Base-by-base conservation (phyloP, 2,329 filamentous ascomycete species). In the Pseudopyrenochaeta lycopersici region DNA sequence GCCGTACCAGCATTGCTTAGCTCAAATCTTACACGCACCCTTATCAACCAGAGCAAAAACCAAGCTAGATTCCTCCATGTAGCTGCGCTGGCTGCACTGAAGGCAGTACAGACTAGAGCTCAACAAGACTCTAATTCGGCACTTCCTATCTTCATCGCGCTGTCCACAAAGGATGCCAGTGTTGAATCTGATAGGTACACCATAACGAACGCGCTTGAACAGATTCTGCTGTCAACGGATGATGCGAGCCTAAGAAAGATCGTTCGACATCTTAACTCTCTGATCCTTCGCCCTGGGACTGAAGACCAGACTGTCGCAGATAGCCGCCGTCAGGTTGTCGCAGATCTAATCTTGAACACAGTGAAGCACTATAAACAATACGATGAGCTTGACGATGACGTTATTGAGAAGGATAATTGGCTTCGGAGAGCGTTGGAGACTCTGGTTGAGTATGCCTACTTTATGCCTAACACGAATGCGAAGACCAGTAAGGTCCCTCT, bases 161-260 rank as follows among this genome's bases (percentile, higher is more conserved):
- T 97, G n/a, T 82, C 95, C 38, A 85, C 86, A 32, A 85, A 86
- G 45, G 80, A 88, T 54, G 90, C 91, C 1, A 84, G 84, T 1
- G 87, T 91, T 62, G 91, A 90, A 69, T 95, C 98, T 68, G 95
- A 98, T 70, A 88, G 90, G 59, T 82, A 90, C 52, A 96, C 93
- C 1, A 95, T 90, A 72, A 90, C 89, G 1, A 96, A 94, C 76
- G 94, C 91, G 0, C 79, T 97, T 1, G 91, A 96, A 64, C 88
- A 85, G 58, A 80, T 95, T 2, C 76, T 96, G 4, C 82, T 86
- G 46, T 82, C 83, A 38, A 83, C 86, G 7, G 84, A 84, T 53
- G 65, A 76, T n/a, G 71, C 78, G 21, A 76, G 78, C 7, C 61
- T 86, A 20, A 76, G 59, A 53, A 73, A 73, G 59, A 85, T 88